Conservation (phyloP, 495 filamentous ascomycete genomes). For the Aspergillus sclerotioniger region DNA sequence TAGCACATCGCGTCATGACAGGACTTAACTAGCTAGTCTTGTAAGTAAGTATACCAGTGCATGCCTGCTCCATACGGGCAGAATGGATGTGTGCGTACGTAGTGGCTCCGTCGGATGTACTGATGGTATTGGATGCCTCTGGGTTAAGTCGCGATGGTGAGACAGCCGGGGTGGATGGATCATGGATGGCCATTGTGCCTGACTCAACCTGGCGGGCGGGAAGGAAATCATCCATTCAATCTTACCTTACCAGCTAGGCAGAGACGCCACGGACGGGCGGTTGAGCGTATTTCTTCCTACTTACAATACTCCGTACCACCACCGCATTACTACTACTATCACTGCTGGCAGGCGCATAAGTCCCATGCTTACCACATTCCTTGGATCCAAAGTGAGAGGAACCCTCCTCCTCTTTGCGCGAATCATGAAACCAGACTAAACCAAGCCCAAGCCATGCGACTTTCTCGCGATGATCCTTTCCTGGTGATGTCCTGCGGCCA, state of each 20-base stretch:
- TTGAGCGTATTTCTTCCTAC: neutral
- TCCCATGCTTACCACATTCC: neutral
- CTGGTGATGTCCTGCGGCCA: neutral
- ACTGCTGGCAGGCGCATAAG: neutral
- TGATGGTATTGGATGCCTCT: neutral
- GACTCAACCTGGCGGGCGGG: neutral
- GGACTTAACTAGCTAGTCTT: neutral
- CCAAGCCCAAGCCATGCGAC: neutral
- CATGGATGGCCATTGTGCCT: neutral
- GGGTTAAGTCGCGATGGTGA: conserved; percentile 7
- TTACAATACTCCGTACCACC: neutral
- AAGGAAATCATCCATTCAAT: neutral
- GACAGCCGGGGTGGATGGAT: conserved; percentile 2
- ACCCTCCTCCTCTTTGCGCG: neutral
- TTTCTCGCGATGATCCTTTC: neutral
- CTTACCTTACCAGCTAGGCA: neutral
- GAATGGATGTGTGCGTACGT: neutral
- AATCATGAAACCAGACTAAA: neutral
- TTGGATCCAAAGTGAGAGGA: neutral
- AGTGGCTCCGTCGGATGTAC: neutral
- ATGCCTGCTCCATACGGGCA: neutral
- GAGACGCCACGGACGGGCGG: neutral
- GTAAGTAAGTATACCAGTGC: neutral
- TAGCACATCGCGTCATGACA: too few species aligned
- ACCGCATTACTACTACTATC: neutral